Percentiles rank a stretch among this genome's conserved stretches.
These are phyloP conservation scores for Geotrichum candidum DNA, from an alignment of 1,139 yeast species.

Conservation along the genomic window DNA sequence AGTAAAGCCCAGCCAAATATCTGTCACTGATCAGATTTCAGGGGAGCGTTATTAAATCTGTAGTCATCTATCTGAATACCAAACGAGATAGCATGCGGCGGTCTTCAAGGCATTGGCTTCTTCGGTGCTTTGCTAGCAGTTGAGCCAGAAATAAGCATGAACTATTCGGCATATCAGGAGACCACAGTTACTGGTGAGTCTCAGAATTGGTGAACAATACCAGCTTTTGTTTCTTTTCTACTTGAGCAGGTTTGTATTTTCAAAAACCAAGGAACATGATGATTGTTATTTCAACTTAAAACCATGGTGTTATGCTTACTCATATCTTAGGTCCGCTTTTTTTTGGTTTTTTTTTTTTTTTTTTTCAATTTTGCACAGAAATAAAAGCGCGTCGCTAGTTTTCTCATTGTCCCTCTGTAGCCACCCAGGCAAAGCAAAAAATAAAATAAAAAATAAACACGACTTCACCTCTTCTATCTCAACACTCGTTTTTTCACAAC, in stretches of 20 bases:
- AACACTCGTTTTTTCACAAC: not conserved
- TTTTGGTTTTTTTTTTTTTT: not conserved
- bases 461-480: not conserved
- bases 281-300: not conserved
- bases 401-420: not conserved
- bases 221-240: not conserved
- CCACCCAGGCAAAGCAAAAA: not conserved
- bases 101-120: too few species aligned
- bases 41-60: not conserved
- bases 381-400: not conserved
- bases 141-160: too few species aligned
- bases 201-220: not conserved
- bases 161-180: not conserved
- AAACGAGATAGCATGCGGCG: too few species aligned
- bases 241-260: too few species aligned
- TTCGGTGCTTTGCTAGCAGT: too few species aligned
- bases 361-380: not conserved
- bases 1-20: not conserved
- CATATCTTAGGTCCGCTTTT: not conserved
- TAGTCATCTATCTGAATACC: too few species aligned
- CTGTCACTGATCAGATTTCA: not conserved
- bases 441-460: not conserved
- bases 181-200: too few species aligned
- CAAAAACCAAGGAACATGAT: not conserved
- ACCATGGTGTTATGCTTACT: not conserved